Percentiles rank a stretch among this genome's conserved stretches.
phyloP scores from a whole-genome alignment of 768 basidiomycete species.

The Termitomyces sp. region DNA sequence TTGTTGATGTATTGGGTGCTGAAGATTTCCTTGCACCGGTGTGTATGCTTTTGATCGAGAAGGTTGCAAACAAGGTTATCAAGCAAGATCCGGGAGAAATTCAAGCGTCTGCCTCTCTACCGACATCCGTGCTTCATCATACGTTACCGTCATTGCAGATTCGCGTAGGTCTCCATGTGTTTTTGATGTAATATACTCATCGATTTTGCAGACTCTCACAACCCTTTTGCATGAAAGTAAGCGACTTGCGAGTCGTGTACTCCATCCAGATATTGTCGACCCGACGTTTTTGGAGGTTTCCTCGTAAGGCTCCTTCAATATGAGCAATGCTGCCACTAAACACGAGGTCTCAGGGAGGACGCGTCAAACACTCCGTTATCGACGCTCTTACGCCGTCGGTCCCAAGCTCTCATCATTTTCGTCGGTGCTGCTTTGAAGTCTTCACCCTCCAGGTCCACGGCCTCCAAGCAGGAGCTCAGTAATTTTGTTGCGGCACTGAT shows the following conservation, averaged over 20 bases:
- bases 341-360: conserved; percentile 43
- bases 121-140: conserved; percentile 60
- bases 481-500: conserved; percentile 46
- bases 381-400: conserved; percentile 48
- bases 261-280: conserved; percentile 28
- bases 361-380: conserved; percentile 45
- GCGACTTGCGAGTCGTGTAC: conserved; percentile 44
- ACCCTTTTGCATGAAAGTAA: conserved; percentile 65
- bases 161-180: conserved; percentile 33
- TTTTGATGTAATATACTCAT: not conserved
- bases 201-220: conserved; percentile 44
- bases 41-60: conserved; percentile 81
- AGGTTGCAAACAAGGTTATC: conserved; percentile 60
- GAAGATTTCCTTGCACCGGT: conserved; percentile 78
- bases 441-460: conserved; percentile 16
- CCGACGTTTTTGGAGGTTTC: conserved; percentile 52
- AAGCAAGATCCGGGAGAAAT: conserved; percentile 60
- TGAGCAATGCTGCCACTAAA: not conserved
- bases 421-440: conserved; percentile 47
- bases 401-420: conserved; percentile 65
- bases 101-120: conserved; percentile 54
- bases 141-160: conserved; percentile 43
- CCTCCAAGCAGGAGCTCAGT: conserved; percentile 27
- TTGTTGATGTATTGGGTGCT: conserved; percentile 77
- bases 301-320: conserved; percentile 33